A percentile compares a stretch with the other conserved stretches of the same genome.
These are phyloP conservation scores for Wallacemonas sp. DNA, from an alignment of 208 protist genomes.

Conservation along the genomic window DNA sequence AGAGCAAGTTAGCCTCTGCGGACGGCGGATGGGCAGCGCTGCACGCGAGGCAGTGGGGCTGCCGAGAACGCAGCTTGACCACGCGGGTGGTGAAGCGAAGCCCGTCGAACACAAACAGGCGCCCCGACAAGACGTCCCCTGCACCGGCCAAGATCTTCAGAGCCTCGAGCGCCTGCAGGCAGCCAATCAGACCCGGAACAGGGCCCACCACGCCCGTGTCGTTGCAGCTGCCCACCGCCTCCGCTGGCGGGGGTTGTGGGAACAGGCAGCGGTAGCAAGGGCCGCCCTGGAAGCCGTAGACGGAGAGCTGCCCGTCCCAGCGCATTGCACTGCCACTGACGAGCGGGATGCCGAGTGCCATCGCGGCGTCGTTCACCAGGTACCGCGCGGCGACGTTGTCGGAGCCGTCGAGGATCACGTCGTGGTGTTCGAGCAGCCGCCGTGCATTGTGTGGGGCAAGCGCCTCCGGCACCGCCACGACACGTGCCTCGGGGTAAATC, in stretches of 20 bases:
- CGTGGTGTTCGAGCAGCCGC: slow-evolving; percentile 59
- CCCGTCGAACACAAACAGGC: slow-evolving; percentile 90
- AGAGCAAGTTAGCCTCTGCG: slow-evolving; percentile 8
- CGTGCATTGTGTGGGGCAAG: slow-evolving; percentile 79
- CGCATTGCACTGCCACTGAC: slow-evolving; percentile 95
- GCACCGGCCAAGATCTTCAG: slow-evolving; percentile 85
- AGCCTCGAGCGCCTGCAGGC: slow-evolving; percentile 92
- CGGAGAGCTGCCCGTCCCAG: slow-evolving; percentile 94
- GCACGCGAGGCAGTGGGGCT: slow-evolving; percentile 73
- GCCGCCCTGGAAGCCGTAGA: slow-evolving; percentile 76
- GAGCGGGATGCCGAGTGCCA: slow-evolving; percentile 76
- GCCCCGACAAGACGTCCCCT: slow-evolving; percentile 64
- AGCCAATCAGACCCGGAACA: slow-evolving; percentile 94
- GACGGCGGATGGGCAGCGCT: slow-evolving; percentile 18
- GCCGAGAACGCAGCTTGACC: slow-evolving; percentile 63
- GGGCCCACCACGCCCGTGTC: slow-evolving; percentile 93
- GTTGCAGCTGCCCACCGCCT: slow-evolving; percentile 88
- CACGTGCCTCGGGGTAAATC: slow-evolving; percentile 53
- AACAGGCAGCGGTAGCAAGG: slow-evolving; percentile 96
- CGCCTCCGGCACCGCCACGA: slow-evolving; percentile 37
- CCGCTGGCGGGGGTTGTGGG: slow-evolving; percentile 80
- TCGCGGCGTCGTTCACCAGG: slow-evolving; percentile 95
- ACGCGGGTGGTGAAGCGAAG: slow-evolving; percentile 62
- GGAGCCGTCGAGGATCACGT: slow-evolving; percentile 92
- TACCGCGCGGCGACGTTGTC: slow-evolving; percentile 96